These are phyloP conservation scores for Lepidium aucheri DNA, from an alignment of 345 rosid species.

Conservation along the genomic window DNA sequence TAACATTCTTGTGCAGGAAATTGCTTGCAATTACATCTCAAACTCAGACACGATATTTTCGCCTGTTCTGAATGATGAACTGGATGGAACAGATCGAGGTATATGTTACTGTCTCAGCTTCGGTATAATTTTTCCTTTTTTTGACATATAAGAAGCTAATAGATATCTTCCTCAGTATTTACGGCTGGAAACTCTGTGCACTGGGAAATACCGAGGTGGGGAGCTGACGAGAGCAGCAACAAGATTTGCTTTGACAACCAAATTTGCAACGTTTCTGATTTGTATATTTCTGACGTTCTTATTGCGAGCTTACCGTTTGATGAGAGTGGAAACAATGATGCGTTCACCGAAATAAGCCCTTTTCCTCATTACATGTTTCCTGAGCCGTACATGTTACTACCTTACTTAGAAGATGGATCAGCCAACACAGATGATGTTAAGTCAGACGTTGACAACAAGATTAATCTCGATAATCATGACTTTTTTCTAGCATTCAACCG, in stretches of 20 bases:
- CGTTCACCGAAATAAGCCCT: conserved; percentile 23
- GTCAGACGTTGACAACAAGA: conserved; percentile 37
- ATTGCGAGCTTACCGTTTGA: conserved; percentile 28
- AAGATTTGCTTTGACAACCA: conserved; percentile 26
- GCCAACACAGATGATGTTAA: conserved; percentile 35
- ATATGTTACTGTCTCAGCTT: conserved; percentile 37
- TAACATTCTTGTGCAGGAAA: conserved; percentile 16
- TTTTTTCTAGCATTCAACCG: conserved; percentile 57
- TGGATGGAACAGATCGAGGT: conserved; percentile 28
- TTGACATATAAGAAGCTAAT: conserved; percentile 3
- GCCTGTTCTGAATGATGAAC: conserved; percentile 43
- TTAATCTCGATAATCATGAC: conserved; percentile 37
- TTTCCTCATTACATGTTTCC: conserved; percentile 57
- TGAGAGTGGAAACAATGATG: conserved; percentile 18
- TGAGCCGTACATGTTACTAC: conserved; percentile 70
- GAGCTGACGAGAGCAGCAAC: conserved; percentile 22
- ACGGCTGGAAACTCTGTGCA: conserved; percentile 14
- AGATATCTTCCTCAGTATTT: conserved; percentile 10
- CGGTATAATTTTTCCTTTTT: conserved; percentile 7
- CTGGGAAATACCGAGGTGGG: conserved; percentile 30
- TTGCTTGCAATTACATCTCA: conserved; percentile 28
- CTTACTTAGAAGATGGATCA: conserved; percentile 62
- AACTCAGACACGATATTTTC: conserved; percentile 77
- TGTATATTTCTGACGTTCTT: conserved; percentile 23
- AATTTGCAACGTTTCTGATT: conserved; percentile 28